Conservation (phyloP, 257 asterid genomes). For the Gynochthodes officinalis region DNA sequence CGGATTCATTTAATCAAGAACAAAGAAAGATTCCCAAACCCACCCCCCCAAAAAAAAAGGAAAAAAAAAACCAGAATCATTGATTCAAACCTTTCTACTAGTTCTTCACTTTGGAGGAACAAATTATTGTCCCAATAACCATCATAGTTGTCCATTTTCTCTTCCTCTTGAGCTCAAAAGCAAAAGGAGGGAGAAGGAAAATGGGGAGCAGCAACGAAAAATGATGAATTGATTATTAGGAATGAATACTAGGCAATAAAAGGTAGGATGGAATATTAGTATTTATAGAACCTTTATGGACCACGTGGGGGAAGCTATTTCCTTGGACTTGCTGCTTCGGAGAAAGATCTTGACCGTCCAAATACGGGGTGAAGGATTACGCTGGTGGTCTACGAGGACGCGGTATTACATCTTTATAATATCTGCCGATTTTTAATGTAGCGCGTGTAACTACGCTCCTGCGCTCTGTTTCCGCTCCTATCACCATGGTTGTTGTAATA, state of each 20-base stretch:
- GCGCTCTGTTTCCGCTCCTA: background rate
- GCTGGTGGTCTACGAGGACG: constrained; percentile 2
- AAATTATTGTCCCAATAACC: constrained; percentile 61
- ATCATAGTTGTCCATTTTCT: constrained; percentile 41
- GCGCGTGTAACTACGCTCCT: background rate
- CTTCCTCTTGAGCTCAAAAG: background rate
- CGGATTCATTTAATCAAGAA: background rate
- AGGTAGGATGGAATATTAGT: background rate
- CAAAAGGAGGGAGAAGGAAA: background rate
- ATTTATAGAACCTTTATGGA: background rate
- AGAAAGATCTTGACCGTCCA: constrained; percentile 28
- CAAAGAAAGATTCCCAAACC: too few species aligned
- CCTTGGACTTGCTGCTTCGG: constrained; percentile 7
- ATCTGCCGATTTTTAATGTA: background rate
- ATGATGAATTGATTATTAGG: background rate
- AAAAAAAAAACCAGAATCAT: background rate
- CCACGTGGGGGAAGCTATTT: constrained; percentile 13
- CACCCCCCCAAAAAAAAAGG: background rate
- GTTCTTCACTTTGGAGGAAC: constrained; percentile 52
- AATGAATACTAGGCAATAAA: background rate
- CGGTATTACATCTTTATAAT: constrained; percentile 1
- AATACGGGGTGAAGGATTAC: too few species aligned
- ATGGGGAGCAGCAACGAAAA: background rate
- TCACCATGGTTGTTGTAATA: background rate
- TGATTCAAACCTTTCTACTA: constrained; percentile 34